Evolutionary conservation across 1,284 basidiomycete species (phyloP).

Genomic region (Irpex sp.): DNA sequence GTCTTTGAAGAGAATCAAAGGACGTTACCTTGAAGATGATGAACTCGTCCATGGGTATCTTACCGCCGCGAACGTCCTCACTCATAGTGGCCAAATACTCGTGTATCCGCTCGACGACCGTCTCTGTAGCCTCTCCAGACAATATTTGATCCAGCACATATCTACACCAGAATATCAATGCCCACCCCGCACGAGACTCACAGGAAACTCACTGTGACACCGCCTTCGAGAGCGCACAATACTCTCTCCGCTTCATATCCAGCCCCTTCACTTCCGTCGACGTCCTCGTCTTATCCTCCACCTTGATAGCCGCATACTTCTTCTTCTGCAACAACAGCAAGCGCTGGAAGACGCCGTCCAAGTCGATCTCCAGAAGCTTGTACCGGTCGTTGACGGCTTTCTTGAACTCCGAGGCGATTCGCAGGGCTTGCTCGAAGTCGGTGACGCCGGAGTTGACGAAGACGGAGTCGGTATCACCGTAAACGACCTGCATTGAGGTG

Average conservation of each 20-base stretch:
- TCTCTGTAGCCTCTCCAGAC: conserved; percentile 89
- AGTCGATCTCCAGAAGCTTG: conserved; percentile 93
- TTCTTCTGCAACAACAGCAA: conserved; percentile 97
- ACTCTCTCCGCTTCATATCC: conserved; percentile 99
- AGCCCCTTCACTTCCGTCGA: conserved; percentile 93
- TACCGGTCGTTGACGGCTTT: conserved; percentile 96
- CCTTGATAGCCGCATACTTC: conserved; percentile 97
- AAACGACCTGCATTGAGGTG: conserved; percentile 72
- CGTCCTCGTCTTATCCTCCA: conserved; percentile 75
- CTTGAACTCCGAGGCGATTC: conserved; percentile 92
- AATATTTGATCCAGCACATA: conserved; percentile 89
- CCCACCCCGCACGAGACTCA: background rate
- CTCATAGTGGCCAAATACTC: conserved; percentile 82
- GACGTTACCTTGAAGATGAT: conserved; percentile 85
- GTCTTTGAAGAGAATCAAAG: too few species aligned
- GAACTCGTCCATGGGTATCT: conserved; percentile 86
- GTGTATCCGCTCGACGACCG: conserved; percentile 89
- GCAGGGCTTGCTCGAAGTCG: conserved; percentile 84
- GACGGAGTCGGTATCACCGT: conserved; percentile 98
- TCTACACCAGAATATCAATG: conserved; percentile 35
- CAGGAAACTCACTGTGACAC: conserved; percentile 75
- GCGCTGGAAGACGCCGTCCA: conserved; percentile 93
- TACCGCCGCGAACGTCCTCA: conserved; percentile 73
- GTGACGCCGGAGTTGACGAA: conserved; percentile 97
- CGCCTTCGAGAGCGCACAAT: conserved; percentile 88